Evolutionary conservation across 305 asterid genomes (phyloP).

Genomic region (Rubia occidens): DNA sequence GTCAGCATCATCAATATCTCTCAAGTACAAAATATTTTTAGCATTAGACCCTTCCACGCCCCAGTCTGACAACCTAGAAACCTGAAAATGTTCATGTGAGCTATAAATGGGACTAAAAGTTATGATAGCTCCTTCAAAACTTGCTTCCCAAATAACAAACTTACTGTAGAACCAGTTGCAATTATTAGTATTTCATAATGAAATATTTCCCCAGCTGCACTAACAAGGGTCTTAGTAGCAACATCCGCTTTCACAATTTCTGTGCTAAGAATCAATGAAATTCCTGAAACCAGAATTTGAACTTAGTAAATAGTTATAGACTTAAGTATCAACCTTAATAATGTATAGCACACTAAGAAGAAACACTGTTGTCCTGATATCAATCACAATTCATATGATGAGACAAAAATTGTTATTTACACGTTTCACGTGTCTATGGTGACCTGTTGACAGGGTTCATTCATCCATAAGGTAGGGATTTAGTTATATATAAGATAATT

Average conservation of each 20-base stretch:
- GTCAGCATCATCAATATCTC: constrained; percentile 87
- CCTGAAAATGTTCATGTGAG: constrained; percentile 34
- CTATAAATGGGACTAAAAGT: not conserved
- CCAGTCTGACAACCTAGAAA: constrained; percentile 64
- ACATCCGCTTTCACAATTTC: constrained; percentile 85
- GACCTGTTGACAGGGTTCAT: not conserved
- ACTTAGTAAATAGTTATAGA: constrained; percentile 8
- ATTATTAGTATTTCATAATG: constrained; percentile 52
- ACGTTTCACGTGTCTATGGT: not conserved
- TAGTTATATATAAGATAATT: not conserved
- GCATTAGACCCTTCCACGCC: constrained; percentile 87
- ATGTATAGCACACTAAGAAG: not conserved
- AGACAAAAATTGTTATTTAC: not conserved
- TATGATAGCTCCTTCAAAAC: not conserved
- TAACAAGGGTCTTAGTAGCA: constrained; percentile 62
- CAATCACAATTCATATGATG: not conserved
- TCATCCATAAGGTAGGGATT: not conserved
- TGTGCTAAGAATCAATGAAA: constrained; percentile 73
- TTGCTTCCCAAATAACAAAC: constrained; percentile 20
- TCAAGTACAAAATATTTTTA: constrained; percentile 80
- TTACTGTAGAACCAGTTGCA: constrained; percentile 88
- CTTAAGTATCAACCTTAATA: not conserved
- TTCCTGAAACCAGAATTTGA: constrained; percentile 45
- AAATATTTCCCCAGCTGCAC: constrained; percentile 65
- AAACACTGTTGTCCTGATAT: not conserved